A percentile compares a stretch with the other conserved stretches of the same genome.
Evolutionary conservation across 176 grass and related monocot genomes (phyloP).

Genomic region (Ensete ventricosum): DNA sequence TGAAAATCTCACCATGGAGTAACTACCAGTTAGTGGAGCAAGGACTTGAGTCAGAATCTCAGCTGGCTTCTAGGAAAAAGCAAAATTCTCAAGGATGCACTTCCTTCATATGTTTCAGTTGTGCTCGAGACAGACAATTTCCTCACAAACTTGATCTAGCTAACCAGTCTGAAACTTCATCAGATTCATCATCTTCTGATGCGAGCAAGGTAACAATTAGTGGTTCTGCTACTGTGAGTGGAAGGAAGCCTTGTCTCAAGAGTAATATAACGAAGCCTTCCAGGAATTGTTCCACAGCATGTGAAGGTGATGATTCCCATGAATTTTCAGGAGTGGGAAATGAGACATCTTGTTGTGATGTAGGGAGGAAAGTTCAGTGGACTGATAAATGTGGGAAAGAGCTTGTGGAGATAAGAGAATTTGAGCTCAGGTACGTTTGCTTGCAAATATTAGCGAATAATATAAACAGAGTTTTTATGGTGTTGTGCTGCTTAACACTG

Average conservation of each 20-base stretch:
- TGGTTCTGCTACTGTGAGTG: constrained; percentile 25
- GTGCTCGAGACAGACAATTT: constrained; percentile 38
- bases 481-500: neutral
- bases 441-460: constrained; percentile 4
- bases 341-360: constrained; percentile 44
- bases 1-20: constrained; percentile 60
- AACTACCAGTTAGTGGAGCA: constrained; percentile 63
- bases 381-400: constrained; percentile 89
- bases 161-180: constrained; percentile 23
- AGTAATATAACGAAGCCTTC: constrained; percentile 65
- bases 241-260: constrained; percentile 64
- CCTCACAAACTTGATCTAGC: constrained; percentile 28
- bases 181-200: constrained; percentile 29
- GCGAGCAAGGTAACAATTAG: constrained; percentile 24
- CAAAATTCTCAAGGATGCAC: constrained; percentile 43
- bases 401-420: constrained; percentile 92
- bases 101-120: constrained; percentile 74
- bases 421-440: constrained; percentile 61
- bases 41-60: constrained; percentile 35
- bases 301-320: constrained; percentile 47
- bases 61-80: constrained; percentile 50
- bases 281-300: constrained; percentile 35
- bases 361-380: constrained; percentile 92
- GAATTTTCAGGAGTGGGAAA: constrained; percentile 66
- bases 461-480: neutral